Evolutionary conservation across 2,329 filamentous ascomycete genomes (phyloP).

Genomic region (Cercospora zeina): DNA sequence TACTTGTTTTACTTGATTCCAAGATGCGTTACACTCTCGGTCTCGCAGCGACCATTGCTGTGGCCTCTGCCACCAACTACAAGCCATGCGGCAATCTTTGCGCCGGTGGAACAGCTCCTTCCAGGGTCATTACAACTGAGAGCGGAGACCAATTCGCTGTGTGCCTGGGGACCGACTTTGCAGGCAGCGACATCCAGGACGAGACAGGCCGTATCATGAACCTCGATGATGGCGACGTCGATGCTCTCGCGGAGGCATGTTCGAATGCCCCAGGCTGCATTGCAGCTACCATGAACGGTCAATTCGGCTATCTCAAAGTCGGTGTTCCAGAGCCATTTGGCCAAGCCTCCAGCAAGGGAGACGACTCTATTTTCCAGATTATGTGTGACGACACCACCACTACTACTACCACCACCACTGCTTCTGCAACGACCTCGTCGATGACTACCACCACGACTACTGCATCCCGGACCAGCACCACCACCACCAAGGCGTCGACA

Average conservation of each 20-base stretch:
- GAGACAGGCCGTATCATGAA: not conserved
- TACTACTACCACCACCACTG: not conserved
- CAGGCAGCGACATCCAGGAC: not conserved
- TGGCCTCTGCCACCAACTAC: not conserved
- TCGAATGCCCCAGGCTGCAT: not conserved
- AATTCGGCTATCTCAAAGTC: not conserved
- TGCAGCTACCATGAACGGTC: not conserved
- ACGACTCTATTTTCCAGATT: conserved; percentile 6
- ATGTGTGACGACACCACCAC: not conserved
- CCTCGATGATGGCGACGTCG: not conserved
- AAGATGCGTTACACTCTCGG: conserved; percentile 1
- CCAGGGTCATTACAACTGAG: not conserved
- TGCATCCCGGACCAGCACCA: not conserved
- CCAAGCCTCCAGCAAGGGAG: not conserved
- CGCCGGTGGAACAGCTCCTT: not conserved
- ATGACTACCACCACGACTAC: conserved; percentile 4
- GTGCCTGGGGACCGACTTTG: not conserved
- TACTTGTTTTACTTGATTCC: not conserved
- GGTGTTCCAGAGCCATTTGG: not conserved
- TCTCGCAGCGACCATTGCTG: conserved; percentile 7
- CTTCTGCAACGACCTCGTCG: not conserved
- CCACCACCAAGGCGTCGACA: not conserved
- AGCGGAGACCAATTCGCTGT: not conserved
- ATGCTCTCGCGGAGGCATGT: not conserved
- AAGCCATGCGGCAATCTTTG: conserved; percentile 7